These are phyloP conservation scores for Saussurea involucrata DNA, from an alignment of 129 eudicot genomes.

Conservation along the genomic window DNA sequence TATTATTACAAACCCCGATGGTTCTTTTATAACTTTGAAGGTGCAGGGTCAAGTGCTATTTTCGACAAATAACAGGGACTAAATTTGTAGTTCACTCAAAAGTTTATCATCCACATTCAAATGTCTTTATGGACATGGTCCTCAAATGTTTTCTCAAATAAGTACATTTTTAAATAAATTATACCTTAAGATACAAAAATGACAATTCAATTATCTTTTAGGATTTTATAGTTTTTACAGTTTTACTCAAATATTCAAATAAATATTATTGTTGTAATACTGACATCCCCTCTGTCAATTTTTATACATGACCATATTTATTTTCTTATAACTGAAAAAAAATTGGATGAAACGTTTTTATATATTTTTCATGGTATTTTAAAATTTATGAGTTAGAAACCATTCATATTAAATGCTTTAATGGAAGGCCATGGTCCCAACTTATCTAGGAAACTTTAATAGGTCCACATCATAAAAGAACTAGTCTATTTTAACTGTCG, in stretches of 20 bases:
- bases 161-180: background rate
- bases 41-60: no score
- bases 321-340: background rate
- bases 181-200: no score
- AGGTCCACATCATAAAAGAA: background rate
- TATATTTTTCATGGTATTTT: background rate
- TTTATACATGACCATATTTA: background rate
- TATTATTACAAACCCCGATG: no score
- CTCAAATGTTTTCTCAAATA: background rate
- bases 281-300: background rate
- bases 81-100: no score
- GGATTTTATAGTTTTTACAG: no score
- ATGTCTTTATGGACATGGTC: conserved; percentile 16
- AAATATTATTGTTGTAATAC: background rate
- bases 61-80: no score
- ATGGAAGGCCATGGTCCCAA: background rate
- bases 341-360: background rate
- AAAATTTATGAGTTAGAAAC: background rate
- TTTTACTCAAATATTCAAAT: background rate
- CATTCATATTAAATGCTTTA: background rate
- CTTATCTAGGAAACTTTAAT: background rate
- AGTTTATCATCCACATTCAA: conserved; percentile 8
- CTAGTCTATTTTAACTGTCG: background rate
- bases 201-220: no score
- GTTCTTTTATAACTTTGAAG: no score